Percentiles rank a stretch among this genome's conserved stretches.
Conservation (phyloP, 2,329 filamentous ascomycete species). For the Teratosphaeria viscida region DNA sequence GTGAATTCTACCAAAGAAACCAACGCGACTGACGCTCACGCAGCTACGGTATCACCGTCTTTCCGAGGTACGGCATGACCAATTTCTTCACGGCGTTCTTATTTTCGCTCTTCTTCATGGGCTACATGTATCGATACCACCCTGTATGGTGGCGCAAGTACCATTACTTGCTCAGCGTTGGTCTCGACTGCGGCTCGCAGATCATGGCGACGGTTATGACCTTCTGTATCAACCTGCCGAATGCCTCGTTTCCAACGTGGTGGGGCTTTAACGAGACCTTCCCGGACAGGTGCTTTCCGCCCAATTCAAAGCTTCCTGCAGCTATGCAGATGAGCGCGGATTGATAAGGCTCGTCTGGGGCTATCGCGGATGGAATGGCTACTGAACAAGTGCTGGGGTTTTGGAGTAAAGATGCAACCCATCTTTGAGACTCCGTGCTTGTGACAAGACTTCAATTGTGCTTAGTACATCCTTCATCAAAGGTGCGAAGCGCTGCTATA, state of each 20-base stretch:
- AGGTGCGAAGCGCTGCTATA: no score
- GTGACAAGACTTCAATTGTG: no score
- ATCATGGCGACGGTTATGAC: neutral
- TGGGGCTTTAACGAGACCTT: neutral
- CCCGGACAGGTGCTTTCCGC: neutral
- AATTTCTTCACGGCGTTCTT: constrained; percentile 5
- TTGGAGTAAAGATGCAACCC: no score
- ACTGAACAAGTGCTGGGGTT: no score
- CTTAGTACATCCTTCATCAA: no score
- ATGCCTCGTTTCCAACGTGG: neutral
- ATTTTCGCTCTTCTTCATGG: constrained; percentile 6
- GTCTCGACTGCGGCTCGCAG: neutral
- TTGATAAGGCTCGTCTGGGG: neutral
- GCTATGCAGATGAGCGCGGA: neutral
- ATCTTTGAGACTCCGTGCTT: no score
- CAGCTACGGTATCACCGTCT: constrained; percentile 3
- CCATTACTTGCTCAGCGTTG: constrained; percentile 6
- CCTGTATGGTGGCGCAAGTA: constrained; percentile 10
- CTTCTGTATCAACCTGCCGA: neutral
- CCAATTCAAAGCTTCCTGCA: neutral
- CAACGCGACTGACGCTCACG: neutral
- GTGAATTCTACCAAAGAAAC: neutral
- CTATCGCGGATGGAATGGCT: no score
- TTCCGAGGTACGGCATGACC: constrained; percentile 7
- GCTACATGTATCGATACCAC: constrained; percentile 7